phyloP scores from a whole-genome alignment of 352 stramenopile genomes.

The Globisporangium cystogenes region DNA sequence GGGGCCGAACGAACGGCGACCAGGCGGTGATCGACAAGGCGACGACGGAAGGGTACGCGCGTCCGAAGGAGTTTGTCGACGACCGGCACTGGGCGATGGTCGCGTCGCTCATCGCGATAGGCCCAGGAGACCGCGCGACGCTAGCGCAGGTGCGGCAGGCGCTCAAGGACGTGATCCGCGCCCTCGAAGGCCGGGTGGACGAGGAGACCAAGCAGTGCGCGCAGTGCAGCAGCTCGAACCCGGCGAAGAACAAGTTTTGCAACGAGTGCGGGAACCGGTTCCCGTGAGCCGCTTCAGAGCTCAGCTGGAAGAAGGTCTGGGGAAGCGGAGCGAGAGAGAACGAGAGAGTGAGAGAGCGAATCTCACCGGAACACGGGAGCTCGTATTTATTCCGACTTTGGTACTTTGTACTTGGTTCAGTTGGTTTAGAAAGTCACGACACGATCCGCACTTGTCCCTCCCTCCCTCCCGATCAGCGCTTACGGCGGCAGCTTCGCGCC shows the following conservation, averaged over 20 bases:
- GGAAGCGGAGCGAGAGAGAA: too few species aligned
- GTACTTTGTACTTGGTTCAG: too few species aligned
- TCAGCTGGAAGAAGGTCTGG: too few species aligned
- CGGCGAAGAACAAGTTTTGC: conserved; percentile 8
- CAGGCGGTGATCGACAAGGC: conserved; percentile 14
- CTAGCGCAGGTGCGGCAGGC: not conserved
- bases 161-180: not conserved
- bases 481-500: not conserved
- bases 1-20: conserved; percentile 19
- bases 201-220: not conserved
- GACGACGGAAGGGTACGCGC: conserved; percentile 6
- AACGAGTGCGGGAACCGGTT: conserved; percentile 9
- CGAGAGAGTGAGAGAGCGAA: too few species aligned
- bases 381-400: too few species aligned
- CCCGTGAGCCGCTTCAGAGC: too few species aligned
- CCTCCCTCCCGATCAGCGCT: too few species aligned
- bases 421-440: too few species aligned
- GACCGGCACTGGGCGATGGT: not conserved
- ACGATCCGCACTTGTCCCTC: too few species aligned
- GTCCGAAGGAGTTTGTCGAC: not conserved
- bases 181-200: not conserved
- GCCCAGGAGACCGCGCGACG: too few species aligned
- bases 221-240: conserved; percentile 2
- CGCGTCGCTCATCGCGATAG: not conserved
- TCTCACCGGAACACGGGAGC: too few species aligned